Percentiles rank a stretch among this genome's conserved stretches.
Evolutionary conservation across 306 rosid genomes (phyloP).

Genomic region (Arachis hypogaea): DNA sequence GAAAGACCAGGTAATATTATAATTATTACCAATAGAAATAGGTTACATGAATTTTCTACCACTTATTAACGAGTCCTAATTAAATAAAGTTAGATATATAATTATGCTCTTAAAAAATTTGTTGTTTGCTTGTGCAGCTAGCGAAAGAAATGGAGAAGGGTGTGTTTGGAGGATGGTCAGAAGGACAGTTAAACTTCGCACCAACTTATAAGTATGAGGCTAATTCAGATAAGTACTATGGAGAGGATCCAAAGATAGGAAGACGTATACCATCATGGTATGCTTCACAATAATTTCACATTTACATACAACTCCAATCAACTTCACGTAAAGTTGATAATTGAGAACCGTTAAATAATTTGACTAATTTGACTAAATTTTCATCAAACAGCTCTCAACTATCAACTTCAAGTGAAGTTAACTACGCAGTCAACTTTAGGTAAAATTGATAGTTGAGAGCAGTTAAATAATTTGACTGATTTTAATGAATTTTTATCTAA

Average conservation of each 20-base stretch:
- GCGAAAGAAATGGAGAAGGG: conserved; percentile 64
- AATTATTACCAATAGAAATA: not conserved
- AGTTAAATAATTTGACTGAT: too few relatives aligned
- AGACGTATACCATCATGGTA: conserved; percentile 96
- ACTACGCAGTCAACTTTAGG: too few relatives aligned
- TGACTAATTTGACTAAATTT: too few relatives aligned
- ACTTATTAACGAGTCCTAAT: conserved; percentile 6
- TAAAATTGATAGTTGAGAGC: too few relatives aligned
- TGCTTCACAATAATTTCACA: conserved; percentile 17
- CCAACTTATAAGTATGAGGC: conserved; percentile 88
- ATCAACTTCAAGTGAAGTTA: too few relatives aligned
- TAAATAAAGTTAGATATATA: conserved; percentile 20
- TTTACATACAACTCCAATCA: too few relatives aligned
- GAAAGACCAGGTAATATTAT: conserved; percentile 77
- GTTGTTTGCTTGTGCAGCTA: conserved; percentile 45
- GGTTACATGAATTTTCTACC: too few relatives aligned
- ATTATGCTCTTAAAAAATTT: too few relatives aligned
- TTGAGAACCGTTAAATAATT: too few relatives aligned
- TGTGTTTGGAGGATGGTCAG: conserved; percentile 88
- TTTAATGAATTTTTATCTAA: too few relatives aligned
- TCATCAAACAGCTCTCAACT: too few relatives aligned
- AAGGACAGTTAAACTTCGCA: conserved; percentile 69
- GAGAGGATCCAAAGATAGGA: conserved; percentile 75
- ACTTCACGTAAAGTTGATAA: too few relatives aligned
- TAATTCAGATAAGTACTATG: conserved; percentile 74